Conservation (phyloP, 2,329 filamentous ascomycete species). For the Geosmithia morbida region DNA sequence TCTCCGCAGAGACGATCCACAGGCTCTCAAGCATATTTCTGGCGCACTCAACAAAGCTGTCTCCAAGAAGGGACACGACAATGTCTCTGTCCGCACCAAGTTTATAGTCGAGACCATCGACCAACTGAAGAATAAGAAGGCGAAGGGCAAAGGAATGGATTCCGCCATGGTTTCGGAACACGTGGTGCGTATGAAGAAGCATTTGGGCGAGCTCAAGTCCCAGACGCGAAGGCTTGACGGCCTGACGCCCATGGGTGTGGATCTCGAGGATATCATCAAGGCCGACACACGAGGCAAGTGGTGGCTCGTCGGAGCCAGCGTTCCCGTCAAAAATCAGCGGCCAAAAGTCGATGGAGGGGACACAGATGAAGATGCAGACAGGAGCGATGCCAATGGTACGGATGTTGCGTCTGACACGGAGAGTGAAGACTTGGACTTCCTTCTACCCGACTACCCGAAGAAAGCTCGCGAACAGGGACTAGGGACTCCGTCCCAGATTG, state of each 20-base stretch:
- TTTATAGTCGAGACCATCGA: slow-evolving; percentile 98
- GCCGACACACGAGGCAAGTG: slow-evolving; percentile 85
- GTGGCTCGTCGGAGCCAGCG: slow-evolving; percentile 98
- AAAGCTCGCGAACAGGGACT: slow-evolving; percentile 74
- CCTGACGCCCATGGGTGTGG: slow-evolving; percentile 68
- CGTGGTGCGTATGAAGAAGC: slow-evolving; percentile 77
- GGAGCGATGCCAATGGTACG: slow-evolving; percentile 6
- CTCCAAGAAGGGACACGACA: slow-evolving; percentile 49
- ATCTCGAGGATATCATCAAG: slow-evolving; percentile 67
- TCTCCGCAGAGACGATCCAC: slow-evolving; percentile 77
- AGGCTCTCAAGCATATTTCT: slow-evolving; percentile 79
- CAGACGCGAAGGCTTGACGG: slow-evolving; percentile 46
- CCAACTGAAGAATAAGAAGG: slow-evolving; percentile 84
- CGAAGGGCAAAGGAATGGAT: slow-evolving; percentile 60
- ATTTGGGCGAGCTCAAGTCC: slow-evolving; percentile 60
- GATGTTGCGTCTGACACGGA: slow-evolving; percentile 13
- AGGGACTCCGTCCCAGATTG: slow-evolving; percentile 72
- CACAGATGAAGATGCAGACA: slow-evolving; percentile 10
- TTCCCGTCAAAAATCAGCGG: slow-evolving; percentile 29
- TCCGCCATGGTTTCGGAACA: slow-evolving; percentile 67
- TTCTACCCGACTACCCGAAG: slow-evolving; percentile 51
- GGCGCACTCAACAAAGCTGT: slow-evolving; percentile 61
- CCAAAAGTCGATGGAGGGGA: slow-evolving; percentile 3
- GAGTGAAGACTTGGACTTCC: slow-evolving; percentile 30
- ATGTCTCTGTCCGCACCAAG: slow-evolving; percentile 74